Base-by-base conservation (phyloP, 495 filamentous ascomycete species). In the Penicillium odoratum region DNA sequence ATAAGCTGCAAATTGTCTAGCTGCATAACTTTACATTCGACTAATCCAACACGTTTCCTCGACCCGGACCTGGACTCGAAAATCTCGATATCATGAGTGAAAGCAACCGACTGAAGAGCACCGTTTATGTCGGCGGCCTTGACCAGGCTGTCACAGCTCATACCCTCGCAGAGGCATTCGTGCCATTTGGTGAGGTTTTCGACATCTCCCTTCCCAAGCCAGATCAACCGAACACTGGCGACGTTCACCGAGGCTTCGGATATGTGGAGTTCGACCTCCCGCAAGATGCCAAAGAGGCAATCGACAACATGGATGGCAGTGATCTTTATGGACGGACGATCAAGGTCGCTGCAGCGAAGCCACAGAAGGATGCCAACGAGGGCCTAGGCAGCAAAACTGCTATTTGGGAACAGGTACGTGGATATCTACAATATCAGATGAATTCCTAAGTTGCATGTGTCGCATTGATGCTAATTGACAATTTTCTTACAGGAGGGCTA, bases 241-340 rank as follows among this genome's bases (percentile, higher is more conserved):
- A 95, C 11, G 78, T 83, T 10, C 94, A 99, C 71, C 79, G 93
- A 49, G 94, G 94, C 0, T 99, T 97, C 73, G 95, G 92, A 59
- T 98, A 98, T 66, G 90, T 99, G 38, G 94, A 99, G 67, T 99
- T 90, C 70, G 92, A 97, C 65, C 77, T 89, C 34, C 80, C 85
- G 21, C 85, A 85, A 53, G 94, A 99, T 74, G 93, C 92, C 48
- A 88, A 86, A 58, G 94, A 97, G 72, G 94, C 94, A 38, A 96
- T 99, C 68, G 91, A 98, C 80, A 99, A 99, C 72, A 97, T 98
- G 95, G 91, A 99, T 65, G 92, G 95, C 67, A 87, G 92, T 58
- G 92, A 97, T 77, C 80, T 99, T n/a, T 97, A 91, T 68, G 95
- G 93, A 3, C 82, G 90, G 31, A 89, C 94, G 3, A 87, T 99